Base-by-base conservation (phyloP, 768 basidiomycete species). In the Pholiota molesta region DNA sequence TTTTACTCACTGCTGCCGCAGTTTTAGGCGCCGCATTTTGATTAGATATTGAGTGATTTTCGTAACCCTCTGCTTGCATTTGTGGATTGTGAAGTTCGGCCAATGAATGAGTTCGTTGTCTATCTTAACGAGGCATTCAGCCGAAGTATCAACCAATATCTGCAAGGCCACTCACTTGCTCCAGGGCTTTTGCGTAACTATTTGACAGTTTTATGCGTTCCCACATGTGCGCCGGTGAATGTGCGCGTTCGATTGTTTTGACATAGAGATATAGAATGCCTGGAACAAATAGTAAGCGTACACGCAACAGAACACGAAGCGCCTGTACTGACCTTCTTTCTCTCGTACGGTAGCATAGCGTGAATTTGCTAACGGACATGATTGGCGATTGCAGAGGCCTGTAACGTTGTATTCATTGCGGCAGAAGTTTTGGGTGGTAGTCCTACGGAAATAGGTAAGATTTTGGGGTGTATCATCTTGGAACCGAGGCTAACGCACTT, bases 11-110 rank as follows among this genome's bases (percentile, higher is more conserved):
- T 94, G 89, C 77, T 94, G 86, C 17, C 90, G 87, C 60, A 96
- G 81, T 67, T 92, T 92, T 63, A 97, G 76, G 45, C 92, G 88
- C 62, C 97, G 86, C 96, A 99, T 97, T 81, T 97, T 96, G 75
- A 99, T 98, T 65, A 99, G 86, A 72, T 98, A 99, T 74, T 99
- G 97, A 0, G 97, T 99, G 69, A 99, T 98, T 80, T 99, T 99
- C 11, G 97, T 99, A 31, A 98, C 84, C 49, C 97, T 88, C 78
- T 99, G 97, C 82, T 99, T 99, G 86, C 97, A 99, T 79, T 98
- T 99, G 81, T 98, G 97, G 57, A 95, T 91, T 33, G 88, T 88
- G 75, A 97, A 99, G 69, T 95, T 95, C 4, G 97, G 97, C 97
- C 97, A 99, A 73, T 98, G 94, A n/a, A 95, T 84, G 62, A 99